Percentiles rank a stretch among this genome's conserved stretches.
phyloP scores from a whole-genome alignment of 2,329 filamentous ascomycete genomes.

The Triangularia verruculosa region DNA sequence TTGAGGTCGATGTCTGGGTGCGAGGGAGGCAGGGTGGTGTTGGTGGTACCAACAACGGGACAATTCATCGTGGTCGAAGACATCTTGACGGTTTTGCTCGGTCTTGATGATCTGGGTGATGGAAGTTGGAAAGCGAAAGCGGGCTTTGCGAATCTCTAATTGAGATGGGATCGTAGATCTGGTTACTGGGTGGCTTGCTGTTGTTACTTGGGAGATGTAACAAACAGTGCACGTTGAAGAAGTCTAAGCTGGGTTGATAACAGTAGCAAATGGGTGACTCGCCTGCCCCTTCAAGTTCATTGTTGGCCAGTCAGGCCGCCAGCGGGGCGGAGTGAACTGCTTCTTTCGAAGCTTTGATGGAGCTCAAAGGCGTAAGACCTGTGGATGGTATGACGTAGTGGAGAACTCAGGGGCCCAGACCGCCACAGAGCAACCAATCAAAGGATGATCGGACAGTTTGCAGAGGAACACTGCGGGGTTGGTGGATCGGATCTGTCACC shows the following conservation, averaged over 20 bases:
- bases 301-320: conserved; percentile 11
- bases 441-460: neutral
- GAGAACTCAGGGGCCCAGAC: neutral
- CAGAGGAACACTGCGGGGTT: neutral
- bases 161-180: neutral
- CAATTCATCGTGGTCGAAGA: conserved; percentile 34
- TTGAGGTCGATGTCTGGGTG: conserved; percentile 41
- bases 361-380: conserved; percentile 1
- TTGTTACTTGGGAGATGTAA: neutral
- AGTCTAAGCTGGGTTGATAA: neutral
- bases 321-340: neutral
- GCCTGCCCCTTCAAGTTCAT: conserved; percentile 1
- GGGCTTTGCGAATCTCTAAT: neutral
- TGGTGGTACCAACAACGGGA: conserved; percentile 43
- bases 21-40: conserved; percentile 39
- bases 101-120: neutral
- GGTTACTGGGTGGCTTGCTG: neutral
- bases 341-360: conserved; percentile 3
- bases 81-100: conserved; percentile 14
- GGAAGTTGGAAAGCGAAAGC: neutral
- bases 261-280: neutral
- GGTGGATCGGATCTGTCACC: neutral
- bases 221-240: neutral
- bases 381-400: conserved; percentile 21
- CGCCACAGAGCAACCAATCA: neutral